Evolutionary conservation across 1,284 basidiomycete genomes (phyloP).

Genomic region (Trichosporon inkin): DNA sequence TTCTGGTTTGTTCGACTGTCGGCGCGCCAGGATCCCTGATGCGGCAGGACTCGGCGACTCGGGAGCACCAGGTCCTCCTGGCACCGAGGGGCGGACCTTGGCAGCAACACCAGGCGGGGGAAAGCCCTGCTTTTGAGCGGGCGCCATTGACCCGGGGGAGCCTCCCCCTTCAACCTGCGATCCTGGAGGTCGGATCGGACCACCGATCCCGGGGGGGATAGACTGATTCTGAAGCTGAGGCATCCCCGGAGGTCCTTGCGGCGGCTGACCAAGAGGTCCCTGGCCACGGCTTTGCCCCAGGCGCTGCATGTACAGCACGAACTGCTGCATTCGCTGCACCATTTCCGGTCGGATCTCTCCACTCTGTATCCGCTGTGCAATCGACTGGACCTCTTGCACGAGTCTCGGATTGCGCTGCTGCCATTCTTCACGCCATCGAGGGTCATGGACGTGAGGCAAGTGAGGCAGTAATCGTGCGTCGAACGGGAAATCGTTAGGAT

Average conservation of each 20-base stretch:
- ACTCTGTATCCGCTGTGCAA: slow-evolving; percentile 25
- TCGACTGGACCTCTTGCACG: slow-evolving; percentile 23
- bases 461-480: slow-evolving; percentile 35
- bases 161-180: slow-evolving; percentile 1
- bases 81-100: slow-evolving; percentile 12
- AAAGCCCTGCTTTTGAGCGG: background rate
- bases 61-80: background rate
- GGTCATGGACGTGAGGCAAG: slow-evolving; percentile 29
- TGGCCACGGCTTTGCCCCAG: slow-evolving; percentile 7
- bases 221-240: background rate
- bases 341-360: slow-evolving; percentile 33
- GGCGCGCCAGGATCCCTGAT: slow-evolving; percentile 13
- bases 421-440: slow-evolving; percentile 36
- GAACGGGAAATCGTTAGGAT: slow-evolving; percentile 42
- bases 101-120: background rate
- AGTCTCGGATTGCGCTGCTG: slow-evolving; percentile 30
- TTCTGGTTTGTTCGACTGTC: slow-evolving; percentile 13
- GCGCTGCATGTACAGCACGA: slow-evolving; percentile 25
- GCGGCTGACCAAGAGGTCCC: background rate
- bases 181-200: background rate
- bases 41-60: slow-evolving; percentile 12
- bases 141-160: slow-evolving; percentile 11
- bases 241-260: slow-evolving; percentile 15
- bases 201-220: background rate
- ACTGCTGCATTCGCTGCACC: slow-evolving; percentile 40